phyloP scores from a whole-genome alignment of 2,329 filamentous ascomycete species.

The Clonostachys sp. region DNA sequence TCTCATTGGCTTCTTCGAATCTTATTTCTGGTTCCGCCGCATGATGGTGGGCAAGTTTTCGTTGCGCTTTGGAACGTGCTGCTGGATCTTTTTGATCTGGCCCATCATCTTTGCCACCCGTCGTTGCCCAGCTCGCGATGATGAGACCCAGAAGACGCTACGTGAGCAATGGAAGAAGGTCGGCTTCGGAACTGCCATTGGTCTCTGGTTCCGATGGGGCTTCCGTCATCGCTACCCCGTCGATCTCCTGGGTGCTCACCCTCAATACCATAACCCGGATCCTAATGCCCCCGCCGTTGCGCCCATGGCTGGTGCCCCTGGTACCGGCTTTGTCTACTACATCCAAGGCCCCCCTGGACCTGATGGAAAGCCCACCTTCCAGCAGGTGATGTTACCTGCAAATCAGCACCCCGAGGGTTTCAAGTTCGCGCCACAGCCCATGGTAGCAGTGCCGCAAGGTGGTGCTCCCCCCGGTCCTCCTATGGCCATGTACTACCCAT shows the following conservation, averaged over 20 bases:
- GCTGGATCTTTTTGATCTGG: constrained; percentile 15
- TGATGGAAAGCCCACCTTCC: no score
- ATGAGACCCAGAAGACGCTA: constrained; percentile 3
- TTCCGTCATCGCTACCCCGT: constrained; percentile 13
- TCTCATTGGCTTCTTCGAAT: constrained; percentile 19
- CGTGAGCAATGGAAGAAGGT: constrained; percentile 8
- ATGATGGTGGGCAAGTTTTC: constrained; percentile 20
- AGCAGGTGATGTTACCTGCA: no score
- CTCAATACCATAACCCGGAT: constrained; percentile 1
- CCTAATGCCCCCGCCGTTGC: no score
- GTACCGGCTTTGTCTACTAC: no score
- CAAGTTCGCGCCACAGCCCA: no score
- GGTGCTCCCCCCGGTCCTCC: no score
- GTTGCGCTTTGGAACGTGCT: constrained; percentile 18
- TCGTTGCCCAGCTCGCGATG: constrained; percentile 18
- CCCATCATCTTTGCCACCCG: constrained; percentile 13
- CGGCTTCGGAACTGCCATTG: constrained; percentile 5
- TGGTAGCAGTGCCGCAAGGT: no score
- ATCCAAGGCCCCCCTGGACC: no score
- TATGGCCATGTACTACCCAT: no score
- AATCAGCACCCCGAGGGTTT: no score
- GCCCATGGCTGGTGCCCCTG: no score
- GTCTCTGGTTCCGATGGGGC: constrained; percentile 13
- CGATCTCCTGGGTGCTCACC: constrained; percentile 17
- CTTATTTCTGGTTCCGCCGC: constrained; percentile 21